Conservation (phyloP, 2,329 filamentous ascomycete genomes). For the Pseudogymnoascus sp. region DNA sequence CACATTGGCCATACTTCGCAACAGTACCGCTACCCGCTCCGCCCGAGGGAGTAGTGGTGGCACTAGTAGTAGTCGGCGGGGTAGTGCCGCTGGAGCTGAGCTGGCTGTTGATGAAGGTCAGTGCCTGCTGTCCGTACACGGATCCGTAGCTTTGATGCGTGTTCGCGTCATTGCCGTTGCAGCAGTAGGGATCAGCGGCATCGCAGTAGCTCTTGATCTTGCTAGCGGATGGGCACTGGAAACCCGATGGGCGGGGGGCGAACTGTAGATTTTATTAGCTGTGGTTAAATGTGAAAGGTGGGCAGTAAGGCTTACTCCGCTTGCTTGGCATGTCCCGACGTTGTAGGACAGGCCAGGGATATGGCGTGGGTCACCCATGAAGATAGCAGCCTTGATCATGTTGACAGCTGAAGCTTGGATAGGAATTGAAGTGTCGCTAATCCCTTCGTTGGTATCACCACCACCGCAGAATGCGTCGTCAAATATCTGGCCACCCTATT, state of each 20-base stretch:
- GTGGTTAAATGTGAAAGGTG: neutral
- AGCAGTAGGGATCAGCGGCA: constrained; percentile 53
- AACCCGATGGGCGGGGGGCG: constrained; percentile 46
- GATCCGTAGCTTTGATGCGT: constrained; percentile 52
- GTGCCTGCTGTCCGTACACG: constrained; percentile 49
- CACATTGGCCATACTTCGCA: constrained; percentile 23
- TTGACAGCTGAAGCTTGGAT: constrained; percentile 41
- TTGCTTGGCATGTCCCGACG: constrained; percentile 51
- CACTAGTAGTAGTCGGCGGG: neutral
- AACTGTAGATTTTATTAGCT: constrained; percentile 35
- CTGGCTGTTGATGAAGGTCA: constrained; percentile 50
- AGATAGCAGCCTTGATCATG: constrained; percentile 56
- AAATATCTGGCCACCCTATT: constrained; percentile 53
- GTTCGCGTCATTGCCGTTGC: constrained; percentile 47
- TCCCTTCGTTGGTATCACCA: constrained; percentile 39
- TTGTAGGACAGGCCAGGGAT: constrained; percentile 49
- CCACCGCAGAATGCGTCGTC: constrained; percentile 57
- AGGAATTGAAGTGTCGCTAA: constrained; percentile 37
- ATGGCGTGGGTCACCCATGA: constrained; percentile 58
- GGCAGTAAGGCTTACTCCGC: constrained; percentile 43
- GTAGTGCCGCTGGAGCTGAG: constrained; percentile 26
- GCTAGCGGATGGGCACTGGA: constrained; percentile 43
- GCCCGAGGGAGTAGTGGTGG: neutral
- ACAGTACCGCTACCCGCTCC: constrained; percentile 8
- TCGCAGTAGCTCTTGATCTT: constrained; percentile 58